phyloP scores from a whole-genome alignment of 2,329 filamentous ascomycete genomes.

The Tympanopsis confertula region DNA sequence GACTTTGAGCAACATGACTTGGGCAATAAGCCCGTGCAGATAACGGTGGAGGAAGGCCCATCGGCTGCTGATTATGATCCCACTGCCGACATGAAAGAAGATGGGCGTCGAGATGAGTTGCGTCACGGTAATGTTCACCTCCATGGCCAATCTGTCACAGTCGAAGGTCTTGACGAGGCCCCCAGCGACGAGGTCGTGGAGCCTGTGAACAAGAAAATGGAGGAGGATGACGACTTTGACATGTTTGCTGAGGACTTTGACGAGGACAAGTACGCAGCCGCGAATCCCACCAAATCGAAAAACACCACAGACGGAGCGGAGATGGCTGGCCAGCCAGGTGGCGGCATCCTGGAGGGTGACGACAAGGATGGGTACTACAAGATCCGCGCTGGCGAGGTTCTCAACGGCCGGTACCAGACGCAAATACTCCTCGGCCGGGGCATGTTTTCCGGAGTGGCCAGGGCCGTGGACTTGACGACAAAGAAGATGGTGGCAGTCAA shows the following conservation, averaged over 20 bases:
- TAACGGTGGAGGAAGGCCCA: conserved; percentile 50
- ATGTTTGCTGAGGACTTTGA: conserved; percentile 83
- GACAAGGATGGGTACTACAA: conserved; percentile 95
- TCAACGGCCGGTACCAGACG: conserved; percentile 81
- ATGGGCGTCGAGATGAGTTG: conserved; percentile 59
- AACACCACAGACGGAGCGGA: conserved; percentile 21
- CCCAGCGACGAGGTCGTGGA: conserved; percentile 15
- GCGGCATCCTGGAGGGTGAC: conserved; percentile 80
- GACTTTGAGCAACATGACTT: conserved; percentile 12
- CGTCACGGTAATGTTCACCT: conserved; percentile 43
- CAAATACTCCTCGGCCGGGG: conserved; percentile 80
- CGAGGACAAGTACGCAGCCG: conserved; percentile 51
- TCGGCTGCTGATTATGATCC: conserved; percentile 93
- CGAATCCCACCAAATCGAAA: conserved; percentile 24
- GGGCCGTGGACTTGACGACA: conserved; percentile 66
- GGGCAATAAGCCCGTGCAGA: conserved; percentile 10
- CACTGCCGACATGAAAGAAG: conserved; percentile 76
- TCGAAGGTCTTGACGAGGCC: conserved; percentile 35
- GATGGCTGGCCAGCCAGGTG: conserved; percentile 43
- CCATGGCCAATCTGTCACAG: conserved; percentile 45
- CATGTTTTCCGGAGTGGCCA: conserved; percentile 93
- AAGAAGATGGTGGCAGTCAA: conserved; percentile 84
- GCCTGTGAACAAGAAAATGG: conserved; percentile 33
- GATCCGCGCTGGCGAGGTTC: conserved; percentile 78
- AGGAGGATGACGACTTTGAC: conserved; percentile 63